Evolutionary conservation across 768 basidiomycete genomes (phyloP).

Genomic region (Mycena rosella): DNA sequence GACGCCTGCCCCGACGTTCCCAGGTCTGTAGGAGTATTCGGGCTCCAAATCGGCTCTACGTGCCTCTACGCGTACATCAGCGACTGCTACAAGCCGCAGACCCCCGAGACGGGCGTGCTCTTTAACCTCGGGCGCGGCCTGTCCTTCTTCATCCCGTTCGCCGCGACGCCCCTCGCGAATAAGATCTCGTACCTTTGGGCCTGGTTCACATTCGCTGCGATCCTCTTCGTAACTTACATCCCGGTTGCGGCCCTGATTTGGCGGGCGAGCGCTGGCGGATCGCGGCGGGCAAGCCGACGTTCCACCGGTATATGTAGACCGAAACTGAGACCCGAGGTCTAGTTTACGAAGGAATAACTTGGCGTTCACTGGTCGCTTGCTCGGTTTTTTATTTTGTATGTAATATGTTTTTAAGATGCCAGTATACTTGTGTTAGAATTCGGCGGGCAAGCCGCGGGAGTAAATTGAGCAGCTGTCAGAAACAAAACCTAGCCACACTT

Average conservation of each 20-base stretch:
- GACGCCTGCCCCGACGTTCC: too few species aligned
- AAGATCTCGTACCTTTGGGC: slow-evolving; percentile 24
- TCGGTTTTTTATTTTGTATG: too few species aligned
- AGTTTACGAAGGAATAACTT: too few species aligned
- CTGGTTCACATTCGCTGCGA: slow-evolving; percentile 27
- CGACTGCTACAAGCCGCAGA: slow-evolving; percentile 38
- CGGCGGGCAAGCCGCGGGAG: too few species aligned
- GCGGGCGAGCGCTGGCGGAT: slow-evolving; percentile 22
- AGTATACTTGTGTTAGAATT: too few species aligned
- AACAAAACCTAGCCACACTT: too few species aligned
- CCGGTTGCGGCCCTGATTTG: slow-evolving; percentile 26
- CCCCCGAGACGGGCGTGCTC: slow-evolving; percentile 32
- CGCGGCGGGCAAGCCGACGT: slow-evolving; percentile 12
- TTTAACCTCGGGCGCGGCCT: slow-evolving; percentile 26
- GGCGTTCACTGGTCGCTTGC: too few species aligned
- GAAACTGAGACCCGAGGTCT: too few species aligned
- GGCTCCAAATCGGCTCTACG: slow-evolving; percentile 28
- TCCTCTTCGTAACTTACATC: slow-evolving; percentile 20
- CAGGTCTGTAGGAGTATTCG: slow-evolving; percentile 27
- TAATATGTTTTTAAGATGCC: too few species aligned
- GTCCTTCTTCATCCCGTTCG: slow-evolving; percentile 30
- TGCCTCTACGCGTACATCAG: slow-evolving; percentile 37
- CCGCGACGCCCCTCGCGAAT: slow-evolving; percentile 22
- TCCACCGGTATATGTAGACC: slow-evolving; percentile 18
- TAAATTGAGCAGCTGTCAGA: too few species aligned